Conservation (phyloP, 2,329 filamentous ascomycete genomes). For the Fusarium sp. region DNA sequence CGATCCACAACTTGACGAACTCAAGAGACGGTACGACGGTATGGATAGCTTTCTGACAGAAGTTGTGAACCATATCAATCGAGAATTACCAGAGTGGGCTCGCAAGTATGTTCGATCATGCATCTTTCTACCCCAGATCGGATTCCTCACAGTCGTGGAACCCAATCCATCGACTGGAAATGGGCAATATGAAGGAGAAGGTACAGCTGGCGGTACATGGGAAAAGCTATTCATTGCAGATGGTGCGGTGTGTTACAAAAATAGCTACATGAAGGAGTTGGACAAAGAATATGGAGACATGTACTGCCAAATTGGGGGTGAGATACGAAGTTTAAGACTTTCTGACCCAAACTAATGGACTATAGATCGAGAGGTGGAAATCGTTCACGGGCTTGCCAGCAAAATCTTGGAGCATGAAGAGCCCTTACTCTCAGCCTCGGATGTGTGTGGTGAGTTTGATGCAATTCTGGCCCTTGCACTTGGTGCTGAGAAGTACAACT, state of each 20-base stretch:
- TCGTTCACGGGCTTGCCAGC: constrained; percentile 82
- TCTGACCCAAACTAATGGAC: constrained; percentile 38
- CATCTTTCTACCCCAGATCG: constrained; percentile 91
- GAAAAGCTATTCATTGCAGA: constrained; percentile 81
- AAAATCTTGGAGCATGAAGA: constrained; percentile 77
- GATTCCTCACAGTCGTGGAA: constrained; percentile 86
- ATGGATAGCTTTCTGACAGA: constrained; percentile 79
- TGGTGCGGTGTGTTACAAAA: constrained; percentile 86
- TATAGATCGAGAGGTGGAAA: constrained; percentile 87
- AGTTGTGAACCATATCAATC: constrained; percentile 74
- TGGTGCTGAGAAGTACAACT: constrained; percentile 80
- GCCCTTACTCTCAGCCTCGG: constrained; percentile 76
- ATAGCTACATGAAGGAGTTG: constrained; percentile 81
- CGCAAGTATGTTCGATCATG: constrained; percentile 74
- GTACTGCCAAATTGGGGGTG: constrained; percentile 85
- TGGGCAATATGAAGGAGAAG: constrained; percentile 73
- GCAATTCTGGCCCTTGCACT: constrained; percentile 84
- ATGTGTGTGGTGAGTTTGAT: constrained; percentile 88
- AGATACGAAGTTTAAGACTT: constrained; percentile 38
- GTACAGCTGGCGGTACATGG: constrained; percentile 73
- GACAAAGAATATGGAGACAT: constrained; percentile 87
- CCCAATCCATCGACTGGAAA: constrained; percentile 62
- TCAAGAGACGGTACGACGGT: constrained; percentile 83
- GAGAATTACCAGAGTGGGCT: constrained; percentile 72
- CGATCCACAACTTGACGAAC: constrained; percentile 79